Base-by-base conservation (phyloP, 148 eudicot genomes). In the Vaccinium myrtillus region DNA sequence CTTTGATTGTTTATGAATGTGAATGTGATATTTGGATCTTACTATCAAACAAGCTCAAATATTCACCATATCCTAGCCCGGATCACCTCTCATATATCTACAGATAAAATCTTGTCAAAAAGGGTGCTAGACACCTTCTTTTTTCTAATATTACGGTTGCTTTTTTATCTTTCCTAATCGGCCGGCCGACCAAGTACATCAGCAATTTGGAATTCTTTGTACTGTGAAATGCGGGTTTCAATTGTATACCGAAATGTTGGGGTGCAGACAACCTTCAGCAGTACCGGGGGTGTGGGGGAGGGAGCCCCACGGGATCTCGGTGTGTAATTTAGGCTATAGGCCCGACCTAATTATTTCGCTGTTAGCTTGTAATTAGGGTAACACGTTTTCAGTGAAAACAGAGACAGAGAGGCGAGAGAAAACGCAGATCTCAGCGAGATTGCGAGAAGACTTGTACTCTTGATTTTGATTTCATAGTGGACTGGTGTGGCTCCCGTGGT, bases 101-200 rank as follows among this genome's bases (percentile, higher is more conserved):
- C 56, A 1, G 56, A 49, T 49, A 77, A 77, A 77, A 77, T 77
- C 80, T 51, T 77, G 50, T 23, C 36, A 23, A 43, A 49, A 49
- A n/a, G 78, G 19, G 13, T 21, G 53, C 5, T 21, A 23, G 18
- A 23, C 56, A 21, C 46, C 79, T n/a, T 77, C 79, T n/a, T 77
- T 43, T 21, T 43, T 19, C 78, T 46, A 75, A 46, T 19, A 39
- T 75, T 39, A n/a, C 58, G 56, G 36, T 77, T 11, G 32, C 58
- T 49, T 48, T 77, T 77, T 77, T 51, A 21, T n/a, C 30, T 50
- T 21, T 13, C 19, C 8, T 23, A 39, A 39, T n/a, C 56, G 58
- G 58, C 80, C 56, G 58, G 36, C 80, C 39, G 79, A 50, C 56
- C 54, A n/a, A 50, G 8, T 75, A 75, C 78, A 75, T 75, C 51